Conservation (phyloP, 805 yeast species). For the Metschnikowia gelsemii region DNA sequence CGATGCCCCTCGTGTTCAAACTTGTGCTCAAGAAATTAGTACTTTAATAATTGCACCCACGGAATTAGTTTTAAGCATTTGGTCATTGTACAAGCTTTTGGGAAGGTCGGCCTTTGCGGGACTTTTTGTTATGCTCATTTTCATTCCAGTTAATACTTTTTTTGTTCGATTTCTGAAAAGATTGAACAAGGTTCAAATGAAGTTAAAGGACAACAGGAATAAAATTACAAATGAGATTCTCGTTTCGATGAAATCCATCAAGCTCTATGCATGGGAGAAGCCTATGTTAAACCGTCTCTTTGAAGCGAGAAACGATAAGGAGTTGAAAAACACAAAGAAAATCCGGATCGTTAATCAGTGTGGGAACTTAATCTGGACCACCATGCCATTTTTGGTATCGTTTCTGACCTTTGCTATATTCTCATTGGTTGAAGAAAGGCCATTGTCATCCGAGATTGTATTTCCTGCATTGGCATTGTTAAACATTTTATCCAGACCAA, state of each 20-base stretch:
- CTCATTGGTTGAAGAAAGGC: conserved; percentile 43
- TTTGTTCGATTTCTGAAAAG: conserved; percentile 19
- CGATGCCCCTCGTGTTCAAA: conserved; percentile 26
- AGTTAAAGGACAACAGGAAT: conserved; percentile 24
- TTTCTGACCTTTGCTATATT: conserved; percentile 59
- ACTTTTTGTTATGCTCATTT: conserved; percentile 18
- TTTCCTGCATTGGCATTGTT: conserved; percentile 67
- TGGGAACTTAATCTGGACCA: conserved; percentile 59
- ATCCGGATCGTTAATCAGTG: conserved; percentile 32
- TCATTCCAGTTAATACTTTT: conserved; percentile 23
- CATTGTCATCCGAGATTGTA: conserved; percentile 65
- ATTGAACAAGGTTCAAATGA: conserved; percentile 17
- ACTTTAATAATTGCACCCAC: conserved; percentile 20
- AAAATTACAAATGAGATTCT: conserved; percentile 26
- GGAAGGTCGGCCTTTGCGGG: conserved; percentile 26
- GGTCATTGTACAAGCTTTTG: conserved; percentile 24
- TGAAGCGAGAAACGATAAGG: conserved; percentile 24
- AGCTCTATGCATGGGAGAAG: conserved; percentile 29
- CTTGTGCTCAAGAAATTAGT: conserved; percentile 21
- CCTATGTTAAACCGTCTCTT: conserved; percentile 25
- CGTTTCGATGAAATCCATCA: conserved; percentile 26
- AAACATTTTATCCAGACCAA: conserved; percentile 56
- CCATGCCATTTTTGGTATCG: conserved; percentile 64
- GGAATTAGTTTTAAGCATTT: conserved; percentile 21
- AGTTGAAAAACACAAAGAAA: conserved; percentile 19